Conservation (phyloP, 371 early-diverging fungal genomes). For the Mucor irregularis region DNA sequence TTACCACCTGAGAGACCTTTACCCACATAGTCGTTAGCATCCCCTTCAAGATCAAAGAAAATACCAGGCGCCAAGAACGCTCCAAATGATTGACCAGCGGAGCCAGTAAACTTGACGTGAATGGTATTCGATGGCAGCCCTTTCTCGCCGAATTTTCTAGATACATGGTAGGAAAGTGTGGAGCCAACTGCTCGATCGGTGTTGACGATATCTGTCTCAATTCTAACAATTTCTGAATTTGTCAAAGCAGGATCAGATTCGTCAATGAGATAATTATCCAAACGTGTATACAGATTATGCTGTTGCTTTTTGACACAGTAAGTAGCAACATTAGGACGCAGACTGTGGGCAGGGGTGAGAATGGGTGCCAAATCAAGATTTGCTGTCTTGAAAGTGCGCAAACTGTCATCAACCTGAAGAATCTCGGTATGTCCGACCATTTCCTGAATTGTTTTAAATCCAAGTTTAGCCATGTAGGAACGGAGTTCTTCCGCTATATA, state of each 20-base stretch:
- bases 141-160: constrained; percentile 73
- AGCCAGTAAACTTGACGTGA: constrained; percentile 81
- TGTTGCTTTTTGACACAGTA: constrained; percentile 80
- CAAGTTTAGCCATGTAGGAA: constrained; percentile 88
- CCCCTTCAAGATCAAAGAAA: constrained; percentile 92
- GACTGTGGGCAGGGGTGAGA: constrained; percentile 81
- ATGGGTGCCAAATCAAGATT: constrained; percentile 85
- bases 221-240: constrained; percentile 38
- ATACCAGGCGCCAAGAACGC: constrained; percentile 93
- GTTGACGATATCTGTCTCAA: constrained; percentile 78
- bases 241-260: constrained; percentile 74
- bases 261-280: constrained; percentile 83
- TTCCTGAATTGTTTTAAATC: constrained; percentile 88
- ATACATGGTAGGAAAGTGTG: constrained; percentile 87
- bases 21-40: constrained; percentile 97
- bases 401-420: constrained; percentile 70
- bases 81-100: constrained; percentile 96
- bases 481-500: constrained; percentile 95
- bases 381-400: constrained; percentile 81
- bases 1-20: constrained; percentile 96
- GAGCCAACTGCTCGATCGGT: constrained; percentile 95
- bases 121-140: constrained; percentile 89
- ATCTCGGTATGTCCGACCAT: constrained; percentile 93
- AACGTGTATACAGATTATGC: constrained; percentile 79
- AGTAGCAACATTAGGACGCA: constrained; percentile 88